Base-by-base conservation (phyloP, 139 green algal genomes). In the Micractinium conductrix region DNA sequence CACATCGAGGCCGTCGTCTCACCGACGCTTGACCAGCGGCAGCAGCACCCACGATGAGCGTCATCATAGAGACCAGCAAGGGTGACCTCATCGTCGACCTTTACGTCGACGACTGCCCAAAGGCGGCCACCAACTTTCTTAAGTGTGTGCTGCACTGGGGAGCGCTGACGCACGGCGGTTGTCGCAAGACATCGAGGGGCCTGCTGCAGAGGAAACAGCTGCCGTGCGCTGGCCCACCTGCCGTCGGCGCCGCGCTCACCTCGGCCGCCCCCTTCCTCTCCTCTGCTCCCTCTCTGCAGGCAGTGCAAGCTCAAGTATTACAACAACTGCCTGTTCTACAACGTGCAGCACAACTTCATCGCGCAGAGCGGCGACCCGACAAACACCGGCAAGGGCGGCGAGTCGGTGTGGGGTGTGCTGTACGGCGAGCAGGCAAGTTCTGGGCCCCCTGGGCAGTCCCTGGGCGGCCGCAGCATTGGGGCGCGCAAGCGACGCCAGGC, bases 21-120 rank as follows among this genome's bases (percentile, higher is more conserved):
- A 21, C 19, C 53, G 53, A 19, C 3, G 19, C 53, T 26, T 35
- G 26, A 35, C 4, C 58, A 37, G 58, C 58, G n/a, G n/a, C n/a
- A n/a, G n/a, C n/a, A n/a, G n/a, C n/a, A n/a, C n/a, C n/a, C n/a
- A n/a, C 33, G n/a, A 82, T 82, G 78, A 60, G 42, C 30, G 97
- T 99, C 35, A 88, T 99, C 30, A 80, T 99, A 17, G 97, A 99
- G 84, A 99, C 97, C 12, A 96, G 88, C 76, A 93, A 94, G 45
- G 97, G 97, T 6, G 97, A 99, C 70, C 88, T 99, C 16, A 92
- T 99, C 1, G 87, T 99, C 21, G 97, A 99, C 85, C 78, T 99
- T 17, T 94, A 91, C 45, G 88, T 92, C 4, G 93, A 98, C 1
- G 95, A 98, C 2, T 95, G 91, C 43, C 96, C 96, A 0, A 86